Evolutionary conservation across 495 filamentous ascomycete genomes (phyloP), one percentile per base, ranked within the genome.

Genomic region (Staphylotrichum longicolle): DNA sequence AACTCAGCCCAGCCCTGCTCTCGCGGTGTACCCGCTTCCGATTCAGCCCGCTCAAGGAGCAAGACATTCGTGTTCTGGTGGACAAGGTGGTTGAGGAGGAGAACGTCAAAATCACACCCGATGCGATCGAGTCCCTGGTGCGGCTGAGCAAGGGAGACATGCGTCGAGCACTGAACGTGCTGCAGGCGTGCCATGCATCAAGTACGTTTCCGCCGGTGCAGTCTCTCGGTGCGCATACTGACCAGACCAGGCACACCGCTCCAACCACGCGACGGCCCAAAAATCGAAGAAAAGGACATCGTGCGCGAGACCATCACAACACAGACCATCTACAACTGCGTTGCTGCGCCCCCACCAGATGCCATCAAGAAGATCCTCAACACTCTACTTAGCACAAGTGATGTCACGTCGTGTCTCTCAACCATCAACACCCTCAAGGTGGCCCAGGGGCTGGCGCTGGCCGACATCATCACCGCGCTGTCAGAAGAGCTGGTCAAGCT

Each of bases 171-270:
- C 72, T 98, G 58, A 98, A 98, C 70, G 94, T 98, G 12, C 83
- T 98, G 5, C 95, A 98, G 74, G 95, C 95, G 11, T 98, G 95
- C 65, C 90, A 96, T 72, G 95, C 94, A 37, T 92, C 90, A 63
- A 94, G 90, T 87, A 85, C 72, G 81, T 53, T 20, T 6, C n/a
- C 42, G 4, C 64, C 1, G 7, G 12, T 37, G 34, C 34, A 8
- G 20, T 4, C n/a, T 44, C 3, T 12, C 11, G 3, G 2, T 1
- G 4, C 12, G 6, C 6, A 34, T 53, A 30, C 70, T 75, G 52
- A 77, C 56, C 27, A 8, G 2, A 57, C 30, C 15, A 81, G 78
- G 88, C 62, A 91, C 87, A 40, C 90, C 91, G 1, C 80, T 95
- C 41, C 88, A 87, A 35, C 75, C 83, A 9, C 84, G 81, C 53